These are phyloP conservation scores for Peronospora farinosa DNA, from an alignment of 352 stramenopile species.

Conservation along the genomic window DNA sequence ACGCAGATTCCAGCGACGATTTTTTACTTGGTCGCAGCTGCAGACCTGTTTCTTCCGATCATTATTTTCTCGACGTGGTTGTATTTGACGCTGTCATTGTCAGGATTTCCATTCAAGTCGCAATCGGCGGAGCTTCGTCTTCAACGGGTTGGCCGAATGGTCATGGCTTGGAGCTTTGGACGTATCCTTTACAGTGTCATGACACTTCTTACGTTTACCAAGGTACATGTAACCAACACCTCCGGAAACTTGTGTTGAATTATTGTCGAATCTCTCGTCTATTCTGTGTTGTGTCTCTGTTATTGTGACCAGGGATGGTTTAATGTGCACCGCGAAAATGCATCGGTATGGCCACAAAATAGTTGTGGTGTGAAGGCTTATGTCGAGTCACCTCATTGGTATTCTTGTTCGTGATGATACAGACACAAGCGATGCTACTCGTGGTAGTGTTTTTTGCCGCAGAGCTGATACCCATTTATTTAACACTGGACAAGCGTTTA, in stretches of 20 bases:
- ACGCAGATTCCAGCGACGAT: conserved; percentile 67
- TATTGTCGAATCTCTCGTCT: not conserved
- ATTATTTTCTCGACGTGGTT: conserved; percentile 87
- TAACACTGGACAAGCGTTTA: conserved; percentile 65
- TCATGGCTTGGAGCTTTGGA: conserved; percentile 79
- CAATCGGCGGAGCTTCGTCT: conserved; percentile 49
- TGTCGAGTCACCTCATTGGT: conserved; percentile 2
- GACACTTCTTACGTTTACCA: conserved; percentile 81
- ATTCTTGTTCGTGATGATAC: conserved; percentile 2
- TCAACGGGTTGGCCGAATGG: conserved; percentile 48
- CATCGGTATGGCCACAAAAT: conserved; percentile 36
- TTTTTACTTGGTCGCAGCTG: conserved; percentile 76
- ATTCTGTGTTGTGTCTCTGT: conserved; percentile 1
- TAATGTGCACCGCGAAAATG: conserved; percentile 63
- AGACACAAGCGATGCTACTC: conserved; percentile 79
- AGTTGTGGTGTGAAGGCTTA: conserved; percentile 1
- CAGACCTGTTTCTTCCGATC: conserved; percentile 83
- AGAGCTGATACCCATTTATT: conserved; percentile 74
- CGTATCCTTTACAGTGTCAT: conserved; percentile 86
- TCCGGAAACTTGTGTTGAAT: not conserved
- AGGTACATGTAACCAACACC: conserved; percentile 18
- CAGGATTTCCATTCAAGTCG: conserved; percentile 84
- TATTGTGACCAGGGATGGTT: conserved; percentile 63
- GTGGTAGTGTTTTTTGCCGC: conserved; percentile 74
- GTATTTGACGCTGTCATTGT: conserved; percentile 85